Base-by-base conservation (phyloP, 1,284 basidiomycete genomes). In the Malassezia japonica region DNA sequence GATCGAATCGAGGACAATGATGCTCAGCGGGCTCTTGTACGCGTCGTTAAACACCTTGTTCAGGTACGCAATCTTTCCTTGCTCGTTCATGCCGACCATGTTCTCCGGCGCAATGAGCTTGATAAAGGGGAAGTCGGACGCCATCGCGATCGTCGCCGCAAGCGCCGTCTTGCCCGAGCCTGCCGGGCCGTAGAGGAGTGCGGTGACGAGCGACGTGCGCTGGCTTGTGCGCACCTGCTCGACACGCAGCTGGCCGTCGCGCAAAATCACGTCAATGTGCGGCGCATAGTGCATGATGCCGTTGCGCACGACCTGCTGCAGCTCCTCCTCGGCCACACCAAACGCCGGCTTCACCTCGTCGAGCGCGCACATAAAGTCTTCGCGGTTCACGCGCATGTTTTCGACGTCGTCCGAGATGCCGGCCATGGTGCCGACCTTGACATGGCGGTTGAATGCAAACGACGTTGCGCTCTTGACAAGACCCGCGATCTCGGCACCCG, bases 311-410 rank as follows among this genome's bases (percentile, higher is more conserved):
- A 95, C 90, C 65, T 87, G 83, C 63, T 85, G 81, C 23, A 99
- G 78, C 76, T 98, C 94, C 74, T 95, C 92, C 75, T 98, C 94
- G 2, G 90, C 84, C 3, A 95, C 89, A 81, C 94, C 94, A 72
- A 92, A 99, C 9, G 91, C 89, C 8, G 94, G 89, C 65, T 89
- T 86, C 10, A 98, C 90, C 74, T 99, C 94, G 5, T 92, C 86
- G 38, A 98, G 77, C 0, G 92, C 94, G 67, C 82, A 81, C 79
- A 88, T 75, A 71, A 98, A 99, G 76, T 98, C 94, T 12, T 78
- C 76, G 51, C 84, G 78, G 61, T 86, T 88, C 36, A 99, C 91
- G 57, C 87, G 80, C 74, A 98, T 78, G 70, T 91, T 83, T 75
- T 94, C 90, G 39, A 98, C 83, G 74, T 98, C 89, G 64, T 96